These are phyloP conservation scores for Tolypocladium pustulatum DNA, from an alignment of 2,329 filamentous ascomycete genomes.

Conservation along the genomic window DNA sequence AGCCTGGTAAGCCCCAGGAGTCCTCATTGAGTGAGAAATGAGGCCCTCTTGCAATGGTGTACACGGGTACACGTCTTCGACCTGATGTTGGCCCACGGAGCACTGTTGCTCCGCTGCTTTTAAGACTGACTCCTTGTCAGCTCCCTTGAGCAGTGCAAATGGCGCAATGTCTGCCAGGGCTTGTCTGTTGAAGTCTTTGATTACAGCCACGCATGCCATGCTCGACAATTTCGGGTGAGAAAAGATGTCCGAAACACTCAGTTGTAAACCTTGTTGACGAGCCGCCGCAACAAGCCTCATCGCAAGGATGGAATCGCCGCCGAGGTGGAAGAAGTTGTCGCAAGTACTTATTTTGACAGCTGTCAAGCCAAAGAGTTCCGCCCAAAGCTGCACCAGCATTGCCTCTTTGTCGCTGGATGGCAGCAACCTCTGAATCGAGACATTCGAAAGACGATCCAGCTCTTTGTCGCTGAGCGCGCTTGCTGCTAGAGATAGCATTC, in stretches of 20 bases:
- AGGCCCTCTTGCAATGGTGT: conserved; percentile 39
- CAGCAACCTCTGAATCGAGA: neutral
- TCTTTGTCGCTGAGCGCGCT: neutral
- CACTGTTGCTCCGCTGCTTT: neutral
- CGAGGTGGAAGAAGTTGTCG: conserved; percentile 35
- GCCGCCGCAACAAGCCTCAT: conserved; percentile 28
- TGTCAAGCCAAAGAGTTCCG: conserved; percentile 3
- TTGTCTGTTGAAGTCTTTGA: neutral
- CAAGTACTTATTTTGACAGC: conserved; percentile 19
- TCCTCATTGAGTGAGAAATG: conserved; percentile 34
- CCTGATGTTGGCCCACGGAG: conserved; percentile 2
- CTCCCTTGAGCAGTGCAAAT: neutral
- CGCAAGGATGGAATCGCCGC: conserved; percentile 34
- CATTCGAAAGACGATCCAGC: neutral
- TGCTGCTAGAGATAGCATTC: neutral
- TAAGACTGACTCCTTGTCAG: neutral
- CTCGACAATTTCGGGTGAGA: conserved; percentile 4
- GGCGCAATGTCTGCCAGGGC: neutral
- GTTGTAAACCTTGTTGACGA: conserved; percentile 20
- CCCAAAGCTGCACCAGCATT: conserved; percentile 1
- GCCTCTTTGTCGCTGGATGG: neutral
- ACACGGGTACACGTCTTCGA: conserved; percentile 40
- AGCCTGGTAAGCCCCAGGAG: conserved; percentile 32
- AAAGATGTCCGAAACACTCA: conserved; percentile 33
- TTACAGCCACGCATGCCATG: neutral